phyloP scores from a whole-genome alignment of 2,329 filamentous ascomycete species.

The Colletotrichum truncatum region DNA sequence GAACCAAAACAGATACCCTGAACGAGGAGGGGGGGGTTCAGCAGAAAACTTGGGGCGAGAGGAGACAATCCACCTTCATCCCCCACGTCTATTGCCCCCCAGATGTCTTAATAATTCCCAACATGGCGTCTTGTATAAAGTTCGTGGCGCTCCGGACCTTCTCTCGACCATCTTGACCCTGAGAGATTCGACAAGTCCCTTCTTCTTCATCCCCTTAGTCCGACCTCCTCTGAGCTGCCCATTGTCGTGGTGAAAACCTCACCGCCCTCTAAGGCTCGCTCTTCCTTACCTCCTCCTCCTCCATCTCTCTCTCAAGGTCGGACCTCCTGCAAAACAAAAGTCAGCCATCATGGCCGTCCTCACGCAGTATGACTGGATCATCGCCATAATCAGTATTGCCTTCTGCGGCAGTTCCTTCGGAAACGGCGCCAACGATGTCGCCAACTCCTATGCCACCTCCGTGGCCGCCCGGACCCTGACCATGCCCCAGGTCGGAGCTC shows the following conservation, averaged over 20 bases:
- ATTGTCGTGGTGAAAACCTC: not conserved
- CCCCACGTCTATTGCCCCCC: not conserved
- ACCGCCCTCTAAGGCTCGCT: not conserved
- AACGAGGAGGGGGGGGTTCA: too few relatives aligned
- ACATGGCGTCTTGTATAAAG: constrained; percentile 12
- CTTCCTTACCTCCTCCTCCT: not conserved
- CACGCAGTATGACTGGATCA: constrained; percentile 30
- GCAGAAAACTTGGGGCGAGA: too few relatives aligned
- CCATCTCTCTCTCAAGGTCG: not conserved
- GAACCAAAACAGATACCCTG: too few relatives aligned
- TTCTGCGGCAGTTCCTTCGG: constrained; percentile 29
- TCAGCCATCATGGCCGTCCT: constrained; percentile 14
- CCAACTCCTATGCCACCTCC: constrained; percentile 61
- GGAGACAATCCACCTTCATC: not conserved
- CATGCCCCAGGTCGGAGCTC: constrained; percentile 59
- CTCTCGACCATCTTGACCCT: not conserved
- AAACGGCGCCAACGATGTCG: constrained; percentile 31
- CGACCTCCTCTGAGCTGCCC: not conserved
- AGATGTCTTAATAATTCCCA: not conserved
- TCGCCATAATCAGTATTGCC: constrained; percentile 28
- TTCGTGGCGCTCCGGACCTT: constrained; percentile 11
- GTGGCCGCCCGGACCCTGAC: constrained; percentile 60
- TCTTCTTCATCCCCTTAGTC: not conserved
- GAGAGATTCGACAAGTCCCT: constrained; percentile 6
- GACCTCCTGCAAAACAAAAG: not conserved